Conservation (phyloP, 768 basidiomycete genomes). For the Tricholomella constricta region DNA sequence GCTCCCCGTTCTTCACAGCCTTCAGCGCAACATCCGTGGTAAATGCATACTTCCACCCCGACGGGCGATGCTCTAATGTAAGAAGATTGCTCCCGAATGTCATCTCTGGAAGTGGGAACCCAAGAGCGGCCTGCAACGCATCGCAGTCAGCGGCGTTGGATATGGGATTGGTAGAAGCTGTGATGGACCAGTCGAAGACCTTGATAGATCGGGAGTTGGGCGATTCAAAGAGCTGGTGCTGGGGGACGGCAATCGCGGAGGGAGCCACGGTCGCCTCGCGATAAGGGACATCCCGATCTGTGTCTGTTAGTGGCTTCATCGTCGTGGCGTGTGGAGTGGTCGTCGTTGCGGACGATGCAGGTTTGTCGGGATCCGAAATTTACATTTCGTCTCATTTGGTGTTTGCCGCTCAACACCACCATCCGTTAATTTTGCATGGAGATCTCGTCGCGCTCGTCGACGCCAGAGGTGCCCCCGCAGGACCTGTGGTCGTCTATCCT, state of each 20-base stretch:
- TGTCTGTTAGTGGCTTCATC: not conserved
- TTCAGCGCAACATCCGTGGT: conserved; percentile 66
- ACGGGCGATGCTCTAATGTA: conserved; percentile 61
- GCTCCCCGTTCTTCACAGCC: conserved; percentile 74
- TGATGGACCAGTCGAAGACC: conserved; percentile 68
- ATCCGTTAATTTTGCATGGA: conserved; percentile 32
- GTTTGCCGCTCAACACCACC: not conserved
- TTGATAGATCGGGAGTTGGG: conserved; percentile 71
- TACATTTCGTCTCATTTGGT: not conserved
- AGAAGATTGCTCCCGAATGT: conserved; percentile 88
- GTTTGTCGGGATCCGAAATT: conserved; percentile 22
- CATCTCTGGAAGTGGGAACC: conserved; percentile 94
- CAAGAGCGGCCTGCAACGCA: conserved; percentile 59
- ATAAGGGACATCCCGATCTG: conserved; percentile 9
- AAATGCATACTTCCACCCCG: conserved; percentile 69
- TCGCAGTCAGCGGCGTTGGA: conserved; percentile 79
- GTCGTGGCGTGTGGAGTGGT: conserved; percentile 1
- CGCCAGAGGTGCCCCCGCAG: conserved; percentile 72
- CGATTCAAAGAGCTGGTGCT: conserved; percentile 68
- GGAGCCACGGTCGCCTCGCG: conserved; percentile 36
- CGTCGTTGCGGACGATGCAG: conserved; percentile 11
- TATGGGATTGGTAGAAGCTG: conserved; percentile 74
- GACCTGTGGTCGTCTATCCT: conserved; percentile 95
- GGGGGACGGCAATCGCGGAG: conserved; percentile 49
- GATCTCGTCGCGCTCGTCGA: conserved; percentile 59